Base-by-base conservation (phyloP, 1,284 basidiomycete genomes). In the Volvariella surrecta region DNA sequence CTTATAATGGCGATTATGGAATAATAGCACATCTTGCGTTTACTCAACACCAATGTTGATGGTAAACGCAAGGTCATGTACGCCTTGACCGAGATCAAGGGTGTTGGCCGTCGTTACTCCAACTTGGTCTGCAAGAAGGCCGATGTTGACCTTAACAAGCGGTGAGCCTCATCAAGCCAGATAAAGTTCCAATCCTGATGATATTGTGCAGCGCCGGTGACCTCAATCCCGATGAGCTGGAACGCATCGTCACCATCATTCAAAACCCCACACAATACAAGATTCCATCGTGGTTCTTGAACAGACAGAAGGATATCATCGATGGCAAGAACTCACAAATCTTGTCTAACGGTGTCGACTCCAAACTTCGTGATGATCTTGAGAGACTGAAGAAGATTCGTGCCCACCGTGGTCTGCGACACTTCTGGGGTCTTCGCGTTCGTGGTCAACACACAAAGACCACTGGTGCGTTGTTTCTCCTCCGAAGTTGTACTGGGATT, bases 41-140 rank as follows among this genome's bases (percentile, higher is more conserved):
- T 99, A 46, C 82, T 99, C 62, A 98, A 99, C 82, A 99, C 96
- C 64, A 99, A 99, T 73, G 96, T 99, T 59, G 94, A 98, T 71
- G 96, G 95, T 55, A 94, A 94, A 70, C 85, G 93, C 62, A 98
- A 98, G 78, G 88, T 98, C 67, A 94, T 94, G 91, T 96, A 89
- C 67, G 86, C 92, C 59, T 66, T 96, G 74, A 96, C 92, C 43
- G 92, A 99, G 76, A 99, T 99, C 79, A 97, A 97, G 79, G 96
- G 96, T 87, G 95, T 99, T 53, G 96, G 96, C 62, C 87, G 96
- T 53, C 89, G 96, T 50, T 99, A 97, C 73, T 83, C 96, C 65
- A 99, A 99, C 75, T 75, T 99, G 60, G 95, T 99, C 58, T 98
- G 94, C 85, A 99, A 99, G 76, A 99, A 99, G 80, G 96, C 96